Conservation (phyloP, 176 grass and related monocot species). For the Sorghum bicolor region DNA sequence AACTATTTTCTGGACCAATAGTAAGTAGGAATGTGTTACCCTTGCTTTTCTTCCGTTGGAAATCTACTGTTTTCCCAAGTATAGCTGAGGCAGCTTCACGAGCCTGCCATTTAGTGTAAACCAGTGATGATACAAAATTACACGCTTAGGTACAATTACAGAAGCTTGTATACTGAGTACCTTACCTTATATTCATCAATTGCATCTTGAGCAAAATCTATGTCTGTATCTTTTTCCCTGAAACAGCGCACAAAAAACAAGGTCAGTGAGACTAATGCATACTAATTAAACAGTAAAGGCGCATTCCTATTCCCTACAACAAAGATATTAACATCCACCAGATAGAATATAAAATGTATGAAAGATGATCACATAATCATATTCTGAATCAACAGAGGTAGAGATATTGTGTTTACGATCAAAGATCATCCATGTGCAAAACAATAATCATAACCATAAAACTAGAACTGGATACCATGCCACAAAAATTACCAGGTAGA, state of each 20-base stretch:
- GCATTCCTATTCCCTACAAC: not conserved
- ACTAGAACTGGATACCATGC: conserved; percentile 9
- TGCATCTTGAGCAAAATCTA: conserved; percentile 99
- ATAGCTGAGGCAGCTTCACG: conserved; percentile 74
- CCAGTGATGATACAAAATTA: conserved; percentile 23
- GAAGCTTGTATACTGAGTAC: conserved; percentile 15
- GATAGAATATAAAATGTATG: conserved; percentile 7
- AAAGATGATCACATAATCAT: conserved; percentile 14
- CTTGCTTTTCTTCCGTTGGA: conserved; percentile 95
- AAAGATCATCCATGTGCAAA: conserved; percentile 19
- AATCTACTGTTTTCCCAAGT: conserved; percentile 93
- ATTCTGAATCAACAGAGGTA: not conserved
- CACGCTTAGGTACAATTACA: not conserved
- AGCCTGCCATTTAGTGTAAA: conserved; percentile 48
- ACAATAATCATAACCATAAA: conserved; percentile 7
- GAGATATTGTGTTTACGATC: not conserved
- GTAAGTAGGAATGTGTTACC: conserved; percentile 32
- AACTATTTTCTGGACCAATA: conserved; percentile 19
- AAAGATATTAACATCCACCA: not conserved
- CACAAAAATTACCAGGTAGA: conserved; percentile 83
- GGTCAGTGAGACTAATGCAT: not conserved
- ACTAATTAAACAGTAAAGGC: not conserved
- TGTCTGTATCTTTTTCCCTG: conserved; percentile 98
- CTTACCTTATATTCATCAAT: conserved; percentile 97
- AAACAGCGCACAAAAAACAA: conserved; percentile 28